Percentiles rank a stretch among this genome's conserved stretches.
phyloP scores from a whole-genome alignment of 495 filamentous ascomycete species.

The Daldinia caldariorum region DNA sequence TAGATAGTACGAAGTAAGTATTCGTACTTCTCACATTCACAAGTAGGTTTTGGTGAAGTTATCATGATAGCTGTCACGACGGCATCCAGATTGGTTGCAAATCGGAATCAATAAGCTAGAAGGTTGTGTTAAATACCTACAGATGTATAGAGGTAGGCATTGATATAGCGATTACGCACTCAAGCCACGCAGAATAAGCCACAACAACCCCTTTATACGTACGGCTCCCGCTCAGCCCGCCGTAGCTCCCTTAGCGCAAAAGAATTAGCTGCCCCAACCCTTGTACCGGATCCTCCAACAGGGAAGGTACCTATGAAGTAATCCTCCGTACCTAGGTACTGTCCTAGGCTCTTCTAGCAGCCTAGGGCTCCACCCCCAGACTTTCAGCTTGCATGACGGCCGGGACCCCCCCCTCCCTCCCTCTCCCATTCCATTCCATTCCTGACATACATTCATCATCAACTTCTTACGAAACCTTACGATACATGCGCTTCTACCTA shows the following conservation, averaged over 20 bases:
- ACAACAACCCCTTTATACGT: neutral
- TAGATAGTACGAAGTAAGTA: too few species aligned
- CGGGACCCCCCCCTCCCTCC: neutral
- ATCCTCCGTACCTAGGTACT: conserved; percentile 12
- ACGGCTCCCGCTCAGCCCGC: too few species aligned
- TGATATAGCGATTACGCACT: too few species aligned
- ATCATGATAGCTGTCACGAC: too few species aligned
- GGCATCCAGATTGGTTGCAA: too few species aligned
- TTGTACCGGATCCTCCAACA: conserved; percentile 7
- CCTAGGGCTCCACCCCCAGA: conserved; percentile 1
- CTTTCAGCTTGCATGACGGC: conserved; percentile 22
- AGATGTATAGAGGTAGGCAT: too few species aligned
- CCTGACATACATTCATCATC: neutral
- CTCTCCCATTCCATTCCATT: too few species aligned
- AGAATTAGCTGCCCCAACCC: conserved; percentile 12
- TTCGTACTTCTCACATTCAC: too few species aligned
- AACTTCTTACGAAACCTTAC: conserved; percentile 18
- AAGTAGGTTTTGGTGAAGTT: too few species aligned
- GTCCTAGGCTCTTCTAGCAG: neutral
- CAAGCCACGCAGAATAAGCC: neutral
- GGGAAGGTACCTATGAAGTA: conserved; percentile 27
- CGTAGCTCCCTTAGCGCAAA: conserved; percentile 8
- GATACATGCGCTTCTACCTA: conserved; percentile 6
- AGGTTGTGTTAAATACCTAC: too few species aligned
- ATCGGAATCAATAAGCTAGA: too few species aligned